Percentiles rank a stretch among this genome's conserved stretches.
Conservation (phyloP, 768 basidiomycete genomes). For the Russula abietina region DNA sequence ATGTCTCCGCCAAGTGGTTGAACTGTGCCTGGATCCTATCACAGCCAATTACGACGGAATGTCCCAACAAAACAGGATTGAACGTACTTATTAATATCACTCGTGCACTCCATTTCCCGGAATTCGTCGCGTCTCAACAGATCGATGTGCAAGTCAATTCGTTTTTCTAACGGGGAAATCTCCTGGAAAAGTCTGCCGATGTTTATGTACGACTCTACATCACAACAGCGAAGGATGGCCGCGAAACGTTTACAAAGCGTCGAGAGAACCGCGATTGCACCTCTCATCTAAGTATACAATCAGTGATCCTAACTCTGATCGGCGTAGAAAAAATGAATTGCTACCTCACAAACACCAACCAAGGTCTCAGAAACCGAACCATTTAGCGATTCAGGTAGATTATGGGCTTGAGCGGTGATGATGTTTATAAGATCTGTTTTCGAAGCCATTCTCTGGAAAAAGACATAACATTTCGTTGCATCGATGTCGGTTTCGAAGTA, state of each 20-base stretch:
- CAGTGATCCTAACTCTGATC: not conserved
- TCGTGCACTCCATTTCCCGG: conserved; percentile 88
- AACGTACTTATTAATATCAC: conserved; percentile 78
- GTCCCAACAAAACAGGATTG: not conserved
- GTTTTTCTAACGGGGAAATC: conserved; percentile 81
- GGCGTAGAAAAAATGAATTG: not conserved
- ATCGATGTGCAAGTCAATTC: conserved; percentile 88
- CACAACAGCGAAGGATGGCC: conserved; percentile 71
- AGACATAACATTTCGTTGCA: conserved; percentile 82
- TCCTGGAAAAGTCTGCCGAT: conserved; percentile 81
- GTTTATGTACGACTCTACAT: conserved; percentile 79
- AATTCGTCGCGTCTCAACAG: conserved; percentile 84
- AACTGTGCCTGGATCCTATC: conserved; percentile 86
- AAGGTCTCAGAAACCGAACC: conserved; percentile 75
- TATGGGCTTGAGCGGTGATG: conserved; percentile 76
- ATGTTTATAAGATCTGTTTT: conserved; percentile 85
- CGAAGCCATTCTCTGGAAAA: conserved; percentile 83
- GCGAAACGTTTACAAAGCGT: conserved; percentile 87
- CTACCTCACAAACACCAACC: conserved; percentile 91
- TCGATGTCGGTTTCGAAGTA: conserved; percentile 88
- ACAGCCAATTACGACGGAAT: not conserved
- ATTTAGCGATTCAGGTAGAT: conserved; percentile 79
- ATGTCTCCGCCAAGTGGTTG: conserved; percentile 84
- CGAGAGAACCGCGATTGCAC: conserved; percentile 72
- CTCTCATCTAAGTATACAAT: conserved; percentile 58